Conservation (phyloP, 345 rosid species). For the Salix suchowensis region DNA sequence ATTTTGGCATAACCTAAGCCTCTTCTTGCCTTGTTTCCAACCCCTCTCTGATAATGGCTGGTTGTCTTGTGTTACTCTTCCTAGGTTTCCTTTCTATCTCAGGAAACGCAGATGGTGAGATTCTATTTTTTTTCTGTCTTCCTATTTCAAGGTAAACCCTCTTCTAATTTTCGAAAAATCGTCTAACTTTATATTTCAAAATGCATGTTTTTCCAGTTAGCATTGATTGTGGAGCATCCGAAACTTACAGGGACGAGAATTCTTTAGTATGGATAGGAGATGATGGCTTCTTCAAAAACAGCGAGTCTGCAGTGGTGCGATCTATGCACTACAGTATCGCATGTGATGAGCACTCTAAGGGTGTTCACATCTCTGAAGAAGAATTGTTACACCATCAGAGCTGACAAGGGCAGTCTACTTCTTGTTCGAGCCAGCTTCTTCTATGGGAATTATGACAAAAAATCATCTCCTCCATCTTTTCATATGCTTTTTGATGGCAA, state of each 20-base stretch:
- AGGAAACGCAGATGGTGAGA: slow-evolving; percentile 21
- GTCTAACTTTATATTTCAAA: background rate
- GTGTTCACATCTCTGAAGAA: slow-evolving; percentile 23
- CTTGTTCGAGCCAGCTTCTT: slow-evolving; percentile 23
- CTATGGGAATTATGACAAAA: slow-evolving; percentile 27
- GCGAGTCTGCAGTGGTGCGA: background rate
- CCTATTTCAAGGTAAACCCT: background rate
- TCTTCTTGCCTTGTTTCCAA: background rate
- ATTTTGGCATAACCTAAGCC: background rate
- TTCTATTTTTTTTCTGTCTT: background rate
- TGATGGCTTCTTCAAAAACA: slow-evolving; percentile 1
- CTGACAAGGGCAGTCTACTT: background rate
- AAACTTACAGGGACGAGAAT: slow-evolving; percentile 1
- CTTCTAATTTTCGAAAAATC: background rate
- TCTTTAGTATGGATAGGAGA: slow-evolving; percentile 20
- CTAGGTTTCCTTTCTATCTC: slow-evolving; percentile 14
- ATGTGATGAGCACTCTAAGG: slow-evolving; percentile 18
- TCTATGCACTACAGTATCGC: background rate
- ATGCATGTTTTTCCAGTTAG: background rate
- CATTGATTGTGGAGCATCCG: slow-evolving; percentile 18
- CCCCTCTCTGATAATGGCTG: slow-evolving; percentile 9
- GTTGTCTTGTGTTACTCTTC: slow-evolving; percentile 8
- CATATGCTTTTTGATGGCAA: slow-evolving; percentile 24
- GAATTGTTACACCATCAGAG: slow-evolving; percentile 17
- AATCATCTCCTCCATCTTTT: slow-evolving; percentile 21